Evolutionary conservation across 2,329 filamentous ascomycete species (phyloP).

Genomic region (Trichoderma gracile): DNA sequence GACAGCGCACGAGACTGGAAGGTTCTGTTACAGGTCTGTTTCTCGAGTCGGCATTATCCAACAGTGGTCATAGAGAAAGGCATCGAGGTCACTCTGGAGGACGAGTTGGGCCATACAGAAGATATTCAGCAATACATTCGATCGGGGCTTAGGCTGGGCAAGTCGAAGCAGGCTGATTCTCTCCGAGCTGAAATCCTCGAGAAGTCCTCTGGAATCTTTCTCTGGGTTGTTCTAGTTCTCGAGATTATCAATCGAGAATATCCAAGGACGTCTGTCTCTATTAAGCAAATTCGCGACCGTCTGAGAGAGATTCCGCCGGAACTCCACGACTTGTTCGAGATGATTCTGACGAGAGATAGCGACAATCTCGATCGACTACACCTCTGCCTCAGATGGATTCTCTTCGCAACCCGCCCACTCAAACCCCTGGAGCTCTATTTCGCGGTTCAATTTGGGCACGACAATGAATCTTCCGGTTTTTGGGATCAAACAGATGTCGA

Average conservation of each 20-base stretch:
- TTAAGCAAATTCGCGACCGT: constrained; percentile 29
- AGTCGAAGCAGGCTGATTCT: background rate
- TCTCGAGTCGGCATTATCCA: constrained; percentile 53
- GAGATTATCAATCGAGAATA: constrained; percentile 42
- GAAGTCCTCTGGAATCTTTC: constrained; percentile 46
- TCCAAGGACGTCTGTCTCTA: constrained; percentile 30
- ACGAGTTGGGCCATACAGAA: constrained; percentile 28
- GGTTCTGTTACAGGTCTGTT: constrained; percentile 39
- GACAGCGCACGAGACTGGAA: constrained; percentile 28
- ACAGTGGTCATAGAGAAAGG: constrained; percentile 39
- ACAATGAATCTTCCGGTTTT: rapidly evolving
- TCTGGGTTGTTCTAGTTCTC: constrained; percentile 47
- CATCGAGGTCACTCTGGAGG: constrained; percentile 32
- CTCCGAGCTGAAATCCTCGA: constrained; percentile 33
- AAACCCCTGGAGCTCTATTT: constrained; percentile 47
- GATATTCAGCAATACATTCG: constrained; percentile 34
- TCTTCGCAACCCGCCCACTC: constrained; percentile 50
- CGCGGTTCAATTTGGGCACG: constrained; percentile 23
- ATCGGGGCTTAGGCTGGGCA: constrained; percentile 33
- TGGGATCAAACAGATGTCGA: constrained; percentile 26
- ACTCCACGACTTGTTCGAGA: constrained; percentile 51
- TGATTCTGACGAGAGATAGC: constrained; percentile 52
- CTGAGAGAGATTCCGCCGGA: constrained; percentile 42
- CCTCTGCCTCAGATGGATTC: constrained; percentile 53
- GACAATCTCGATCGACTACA: constrained; percentile 43